These are phyloP conservation scores for Lasiodiplodia sp. DNA, from an alignment of 2,329 filamentous ascomycete genomes.

Conservation along the genomic window DNA sequence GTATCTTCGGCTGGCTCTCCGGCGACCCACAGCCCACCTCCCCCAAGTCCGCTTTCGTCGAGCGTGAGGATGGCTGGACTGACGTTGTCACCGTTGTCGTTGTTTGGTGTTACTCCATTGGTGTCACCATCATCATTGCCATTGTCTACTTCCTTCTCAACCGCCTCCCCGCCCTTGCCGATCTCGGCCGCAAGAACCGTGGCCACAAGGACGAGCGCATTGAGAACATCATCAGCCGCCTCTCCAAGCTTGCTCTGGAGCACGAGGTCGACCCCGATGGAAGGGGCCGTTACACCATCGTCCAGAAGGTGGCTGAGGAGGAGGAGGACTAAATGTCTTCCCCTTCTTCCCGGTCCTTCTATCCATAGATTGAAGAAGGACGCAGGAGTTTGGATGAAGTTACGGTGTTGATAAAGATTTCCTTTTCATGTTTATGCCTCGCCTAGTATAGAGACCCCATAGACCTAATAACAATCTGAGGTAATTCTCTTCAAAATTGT, in stretches of 20 bases:
- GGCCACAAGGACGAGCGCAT: slow-evolving; percentile 67
- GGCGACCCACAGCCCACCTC: slow-evolving; percentile 56
- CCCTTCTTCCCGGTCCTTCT: slow-evolving; percentile 20
- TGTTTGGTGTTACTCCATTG: slow-evolving; percentile 71
- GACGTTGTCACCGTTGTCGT: slow-evolving; percentile 71
- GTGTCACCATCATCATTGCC: slow-evolving; percentile 69
- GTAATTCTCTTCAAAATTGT: slow-evolving; percentile 24
- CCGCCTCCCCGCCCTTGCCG: slow-evolving; percentile 64
- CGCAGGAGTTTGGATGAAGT: slow-evolving; percentile 30
- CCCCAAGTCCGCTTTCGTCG: slow-evolving; percentile 49
- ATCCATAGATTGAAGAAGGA: slow-evolving; percentile 23
- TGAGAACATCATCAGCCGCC: slow-evolving; percentile 70
- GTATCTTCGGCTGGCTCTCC: slow-evolving; percentile 76
- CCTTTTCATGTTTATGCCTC: slow-evolving; percentile 25
- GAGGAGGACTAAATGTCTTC: slow-evolving; percentile 52
- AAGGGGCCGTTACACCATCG: slow-evolving; percentile 53
- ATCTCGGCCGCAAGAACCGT: slow-evolving; percentile 69
- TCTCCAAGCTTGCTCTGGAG: slow-evolving; percentile 69
- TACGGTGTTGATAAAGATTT: slow-evolving; percentile 26
- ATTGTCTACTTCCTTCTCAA: slow-evolving; percentile 71
- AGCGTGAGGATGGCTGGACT: slow-evolving; percentile 59
- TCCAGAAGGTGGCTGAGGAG: slow-evolving; percentile 53
- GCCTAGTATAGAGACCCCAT: slow-evolving; percentile 28
- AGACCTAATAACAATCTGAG: slow-evolving; percentile 26
- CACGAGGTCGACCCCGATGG: slow-evolving; percentile 62